Base-by-base conservation (phyloP, 1,284 basidiomycete genomes). In the Irpex sp. region DNA sequence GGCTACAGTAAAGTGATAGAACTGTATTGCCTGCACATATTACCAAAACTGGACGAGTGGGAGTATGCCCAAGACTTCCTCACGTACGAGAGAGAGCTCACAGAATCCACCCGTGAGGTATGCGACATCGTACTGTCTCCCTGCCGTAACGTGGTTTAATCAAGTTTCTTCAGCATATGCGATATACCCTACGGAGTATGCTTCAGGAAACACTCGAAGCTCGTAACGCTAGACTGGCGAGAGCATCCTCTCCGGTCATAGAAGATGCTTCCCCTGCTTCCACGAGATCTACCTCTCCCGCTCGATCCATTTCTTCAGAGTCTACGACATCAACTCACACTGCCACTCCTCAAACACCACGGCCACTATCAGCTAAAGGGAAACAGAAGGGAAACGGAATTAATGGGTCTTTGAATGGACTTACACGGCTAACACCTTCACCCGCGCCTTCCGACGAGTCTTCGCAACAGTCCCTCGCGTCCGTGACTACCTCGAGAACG, bases 21-120 rank as follows among this genome's bases (percentile, higher is more conserved):
- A 67, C 74, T 91, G 15, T 93, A 92, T 73, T 87, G 85, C 68
- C 75, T 92, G 11, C 86, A 88, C 65, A 76, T 93, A 34, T 75
- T 93, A 31, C 88, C 91, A 0, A 83, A 84, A 52, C 72, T 93
- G 48, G 84, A 84, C 59, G 86, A 91, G 66, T 93, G 91, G 91
- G 85, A 88, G 31, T 91, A 92, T 70, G 88, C 88, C 9, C 79
- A 78, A 59, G 89, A 91, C 64, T 92, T 92, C 70, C 69, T 93
- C 64, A 78, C 83, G 58, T 89, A 89, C 68, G 91, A 93, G 72
- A 76, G 77, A 26, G 89, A 92, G 69, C 76, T 93, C 26, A 68
- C 79, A n/a, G 66, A 72, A 0, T 75, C 78, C 13, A 77, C 74
- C 57, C 79, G 85, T 72, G 77, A 82, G 77, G 91, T 91, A 72